Base-by-base conservation (phyloP, 192 early-diverging fungal species). In the Globomyces pollinis-pini region DNA sequence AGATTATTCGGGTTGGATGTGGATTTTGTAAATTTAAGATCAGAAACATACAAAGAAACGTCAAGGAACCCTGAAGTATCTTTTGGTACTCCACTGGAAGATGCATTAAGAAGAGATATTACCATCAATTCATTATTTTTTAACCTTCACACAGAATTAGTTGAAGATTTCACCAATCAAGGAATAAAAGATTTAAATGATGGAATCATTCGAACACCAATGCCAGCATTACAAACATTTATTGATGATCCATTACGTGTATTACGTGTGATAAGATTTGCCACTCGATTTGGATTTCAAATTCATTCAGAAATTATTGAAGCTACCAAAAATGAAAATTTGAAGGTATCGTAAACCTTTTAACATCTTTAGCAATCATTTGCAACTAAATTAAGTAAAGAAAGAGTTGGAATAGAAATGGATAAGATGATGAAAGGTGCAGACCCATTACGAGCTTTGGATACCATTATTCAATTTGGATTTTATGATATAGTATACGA, bases 61-160 rank as follows among this genome's bases (percentile, higher is more conserved):
- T 89, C 83, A 29, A 72, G 96, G 11, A 90, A 92, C 30, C 96
- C 96, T 4, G 61, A 53, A 18, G 62, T 78, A 60, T 70, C 74
- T 32, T 94, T 90, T 67, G 96, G 94, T 20, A 93, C 93, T 11
- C 93, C 96, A 0, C 44, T 64, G 11, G 86, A 99, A 58, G 96
- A 99, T 63, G 94, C 96, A 4, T 67, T 81, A 44, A 85, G 96
- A 0, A 80, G 96, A n/a, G 96, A 99, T 67, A 91, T 86, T 11
- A 99, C 96, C 21, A 94, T 99, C 66, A 99, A 99, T 61, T 86
- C 93, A 12, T 74, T 99, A 43, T 96, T 99, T 54, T 99, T 93
- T 74, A 99, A 99, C 69, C 80, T 99, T 11, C 84, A 90, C 57
- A 89, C 91, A 0, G 52, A 67, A 0, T 5, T 68, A 30, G 87